Evolutionary conservation across 139 green algal genomes (phyloP).

Genomic region (Micractinium conductrix): DNA sequence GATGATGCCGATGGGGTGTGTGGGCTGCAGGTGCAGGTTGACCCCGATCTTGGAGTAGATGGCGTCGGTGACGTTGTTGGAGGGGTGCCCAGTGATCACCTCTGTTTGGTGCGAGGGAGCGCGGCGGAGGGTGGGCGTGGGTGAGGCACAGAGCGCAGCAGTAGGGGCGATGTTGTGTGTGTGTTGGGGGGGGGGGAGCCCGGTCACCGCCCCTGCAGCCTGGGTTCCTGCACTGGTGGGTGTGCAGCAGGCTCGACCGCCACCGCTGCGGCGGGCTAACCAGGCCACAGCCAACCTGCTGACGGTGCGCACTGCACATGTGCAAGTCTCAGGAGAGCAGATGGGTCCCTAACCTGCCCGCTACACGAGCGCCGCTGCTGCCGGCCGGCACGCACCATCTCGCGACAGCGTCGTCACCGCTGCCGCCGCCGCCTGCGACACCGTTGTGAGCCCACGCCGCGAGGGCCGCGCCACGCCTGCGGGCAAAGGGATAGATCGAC

Average conservation of each 20-base stretch:
- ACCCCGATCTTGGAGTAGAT: conserved; percentile 96
- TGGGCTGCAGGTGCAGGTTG: conserved; percentile 86
- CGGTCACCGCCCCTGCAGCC: too few relatives aligned
- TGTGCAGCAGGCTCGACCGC: too few relatives aligned
- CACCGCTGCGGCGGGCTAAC: too few relatives aligned
- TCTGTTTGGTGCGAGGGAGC: too few relatives aligned
- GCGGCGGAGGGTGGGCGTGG: too few relatives aligned
- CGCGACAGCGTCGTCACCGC: not conserved
- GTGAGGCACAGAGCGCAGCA: not conserved
- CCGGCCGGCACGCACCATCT: not conserved
- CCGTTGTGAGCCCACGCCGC: not conserved
- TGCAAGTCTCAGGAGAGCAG: too few relatives aligned
- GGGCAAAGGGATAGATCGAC: not conserved
- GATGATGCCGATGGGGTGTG: conserved; percentile 97
- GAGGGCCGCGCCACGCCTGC: not conserved
- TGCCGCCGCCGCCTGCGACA: conserved; percentile 14
- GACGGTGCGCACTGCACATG: too few relatives aligned
- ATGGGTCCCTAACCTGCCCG: too few relatives aligned
- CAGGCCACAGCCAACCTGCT: too few relatives aligned
- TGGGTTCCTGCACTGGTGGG: too few relatives aligned
- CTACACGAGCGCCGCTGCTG: not conserved
- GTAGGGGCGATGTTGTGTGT: not conserved
- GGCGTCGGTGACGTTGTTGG: conserved; percentile 97
- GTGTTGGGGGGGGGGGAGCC: too few relatives aligned
- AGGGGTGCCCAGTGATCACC: conserved; percentile 81